A percentile compares a stretch with the other conserved stretches of the same genome.
phyloP scores from a whole-genome alignment of 2,329 filamentous ascomycete species.

The Fusarium sp. region DNA sequence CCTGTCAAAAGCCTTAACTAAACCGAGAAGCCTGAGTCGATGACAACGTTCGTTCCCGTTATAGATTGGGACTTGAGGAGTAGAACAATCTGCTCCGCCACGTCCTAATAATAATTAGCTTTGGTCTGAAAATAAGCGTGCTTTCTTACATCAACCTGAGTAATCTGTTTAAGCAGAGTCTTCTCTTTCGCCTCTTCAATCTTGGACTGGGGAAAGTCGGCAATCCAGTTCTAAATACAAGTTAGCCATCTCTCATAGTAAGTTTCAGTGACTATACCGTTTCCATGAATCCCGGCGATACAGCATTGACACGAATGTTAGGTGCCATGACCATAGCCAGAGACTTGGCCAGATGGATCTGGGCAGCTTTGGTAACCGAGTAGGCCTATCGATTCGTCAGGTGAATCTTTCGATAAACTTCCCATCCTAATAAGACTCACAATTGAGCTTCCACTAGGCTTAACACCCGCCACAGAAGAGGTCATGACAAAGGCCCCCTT shows the following conservation, averaged over 20 bases:
- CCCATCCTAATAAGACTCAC: background rate
- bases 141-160: background rate
- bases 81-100: slow-evolving; percentile 2
- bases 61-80: slow-evolving; percentile 2
- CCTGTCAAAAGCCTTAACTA: background rate
- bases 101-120: background rate
- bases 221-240: slow-evolving; percentile 4
- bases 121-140: fast-evolving
- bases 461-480: slow-evolving; percentile 7
- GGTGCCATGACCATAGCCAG: slow-evolving; percentile 19
- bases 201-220: background rate
- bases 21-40: slow-evolving; percentile 12
- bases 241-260: background rate
- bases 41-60: slow-evolving; percentile 5
- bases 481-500: slow-evolving; percentile 14
- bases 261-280: background rate
- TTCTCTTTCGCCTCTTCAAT: slow-evolving; percentile 9
- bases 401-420: too few relatives aligned
- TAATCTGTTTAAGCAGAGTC: slow-evolving; percentile 8
- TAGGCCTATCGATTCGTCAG: background rate
- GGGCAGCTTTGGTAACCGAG: slow-evolving; percentile 11
- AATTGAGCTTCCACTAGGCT: slow-evolving; percentile 17
- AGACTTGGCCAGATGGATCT: slow-evolving; percentile 13
- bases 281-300: slow-evolving; percentile 20
- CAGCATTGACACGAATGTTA: slow-evolving; percentile 8